Conservation (phyloP, 2,329 filamentous ascomycete genomes). For the Botrytis elliptica region DNA sequence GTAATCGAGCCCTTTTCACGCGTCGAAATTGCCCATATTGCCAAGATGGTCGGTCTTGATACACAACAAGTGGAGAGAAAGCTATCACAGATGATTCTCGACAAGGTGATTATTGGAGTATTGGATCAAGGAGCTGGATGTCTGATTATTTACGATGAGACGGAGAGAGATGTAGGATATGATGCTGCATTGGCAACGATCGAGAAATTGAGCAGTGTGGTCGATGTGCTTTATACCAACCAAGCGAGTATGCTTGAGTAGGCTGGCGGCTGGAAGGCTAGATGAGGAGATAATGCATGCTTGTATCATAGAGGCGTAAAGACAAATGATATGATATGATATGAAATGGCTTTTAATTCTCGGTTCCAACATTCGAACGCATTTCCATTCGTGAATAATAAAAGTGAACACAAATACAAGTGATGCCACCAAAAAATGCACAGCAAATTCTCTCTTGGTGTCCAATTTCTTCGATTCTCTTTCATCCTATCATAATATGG, state of each 20-base stretch:
- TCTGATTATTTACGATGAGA: constrained; percentile 95
- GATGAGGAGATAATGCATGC: constrained; percentile 23
- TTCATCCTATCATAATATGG: not conserved
- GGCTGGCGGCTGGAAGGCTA: constrained; percentile 20
- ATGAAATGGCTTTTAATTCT: constrained; percentile 6
- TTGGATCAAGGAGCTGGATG: constrained; percentile 97
- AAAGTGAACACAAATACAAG: not conserved
- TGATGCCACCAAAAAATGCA: not conserved
- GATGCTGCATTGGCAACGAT: constrained; percentile 93
- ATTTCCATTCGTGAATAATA: not conserved
- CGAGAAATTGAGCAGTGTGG: constrained; percentile 94
- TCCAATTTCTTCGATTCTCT: not conserved
- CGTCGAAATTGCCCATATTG: constrained; percentile 95
- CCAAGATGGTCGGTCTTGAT: constrained; percentile 95
- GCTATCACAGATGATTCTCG: constrained; percentile 98
- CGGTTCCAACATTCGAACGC: too few relatives aligned
- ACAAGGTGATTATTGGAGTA: constrained; percentile 98
- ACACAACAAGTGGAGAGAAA: constrained; percentile 97
- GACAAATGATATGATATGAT: constrained; percentile 18
- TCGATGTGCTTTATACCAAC: constrained; percentile 96
- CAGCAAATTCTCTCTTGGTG: not conserved
- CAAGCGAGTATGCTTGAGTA: constrained; percentile 95
- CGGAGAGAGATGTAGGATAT: constrained; percentile 87
- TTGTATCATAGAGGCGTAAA: constrained; percentile 38
- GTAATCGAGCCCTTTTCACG: constrained; percentile 98